Percentiles rank a stretch among this genome's conserved stretches.
These are phyloP conservation scores for Colletotrichum brevisporum DNA, from an alignment of 2,329 filamentous ascomycete species.

Conservation along the genomic window DNA sequence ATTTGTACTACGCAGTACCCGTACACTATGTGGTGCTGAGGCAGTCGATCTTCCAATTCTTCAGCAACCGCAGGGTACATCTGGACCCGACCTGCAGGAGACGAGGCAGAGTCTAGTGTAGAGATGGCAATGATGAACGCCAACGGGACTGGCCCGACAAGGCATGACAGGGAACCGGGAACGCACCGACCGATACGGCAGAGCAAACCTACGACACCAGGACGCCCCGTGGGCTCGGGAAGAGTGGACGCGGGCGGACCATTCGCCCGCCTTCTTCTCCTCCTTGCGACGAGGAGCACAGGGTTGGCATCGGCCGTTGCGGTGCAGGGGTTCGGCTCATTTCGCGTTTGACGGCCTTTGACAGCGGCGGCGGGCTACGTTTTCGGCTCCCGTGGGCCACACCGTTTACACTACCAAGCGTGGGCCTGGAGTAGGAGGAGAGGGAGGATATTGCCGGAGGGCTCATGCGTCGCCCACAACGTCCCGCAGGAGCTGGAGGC, in stretches of 20 bases:
- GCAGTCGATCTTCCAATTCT: neutral
- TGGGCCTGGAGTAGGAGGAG: neutral
- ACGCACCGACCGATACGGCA: constrained; percentile 28
- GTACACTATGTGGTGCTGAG: neutral
- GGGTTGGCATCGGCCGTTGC: neutral
- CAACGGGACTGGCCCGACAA: constrained; percentile 26
- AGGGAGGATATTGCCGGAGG: constrained; percentile 37
- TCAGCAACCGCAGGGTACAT: neutral
- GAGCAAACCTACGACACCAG: constrained; percentile 26
- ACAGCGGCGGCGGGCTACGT: constrained; percentile 2
- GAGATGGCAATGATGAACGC: neutral
- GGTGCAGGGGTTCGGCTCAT: neutral
- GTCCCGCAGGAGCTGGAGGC: constrained; percentile 15
- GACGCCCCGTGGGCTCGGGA: constrained; percentile 40
- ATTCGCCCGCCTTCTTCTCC: constrained; percentile 27
- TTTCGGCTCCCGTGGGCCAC: neutral
- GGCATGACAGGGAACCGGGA: constrained; percentile 21
- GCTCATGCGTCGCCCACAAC: constrained; percentile 35
- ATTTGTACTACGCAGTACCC: too few species aligned
- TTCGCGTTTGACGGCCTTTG: neutral
- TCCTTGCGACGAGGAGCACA: constrained; percentile 8
- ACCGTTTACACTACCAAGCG: neutral
- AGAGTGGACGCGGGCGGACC: constrained; percentile 38
- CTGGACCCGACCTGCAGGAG: neutral
- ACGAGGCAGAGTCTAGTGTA: neutral